Base-by-base conservation (phyloP, 257 asterid genomes). In the Leptodermis oblonga region DNA sequence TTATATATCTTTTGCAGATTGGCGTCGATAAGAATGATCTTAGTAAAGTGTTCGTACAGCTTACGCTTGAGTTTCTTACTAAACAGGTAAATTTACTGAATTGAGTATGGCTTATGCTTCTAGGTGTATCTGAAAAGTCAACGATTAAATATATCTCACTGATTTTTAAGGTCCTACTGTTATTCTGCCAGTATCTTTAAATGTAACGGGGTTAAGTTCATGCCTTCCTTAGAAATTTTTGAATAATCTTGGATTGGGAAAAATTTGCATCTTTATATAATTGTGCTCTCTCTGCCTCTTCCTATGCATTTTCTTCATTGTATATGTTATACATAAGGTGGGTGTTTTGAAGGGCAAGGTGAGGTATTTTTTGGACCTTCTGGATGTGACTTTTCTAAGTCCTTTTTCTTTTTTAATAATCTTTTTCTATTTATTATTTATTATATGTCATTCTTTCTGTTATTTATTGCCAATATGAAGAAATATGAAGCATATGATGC, bases 401-500 rank as follows among this genome's bases (percentile, higher is more conserved):
- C 25, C 3, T 55, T 55, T 14, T 31, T n/a, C n/a, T 26, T 3
- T 36, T 7, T 10, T 34, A 8, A 9, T 45, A 34, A n/a, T n/a
- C n/a, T n/a, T n/a, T n/a, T n/a, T 65, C 13, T 48, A 23, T 15
- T 41, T 45, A 43, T 13, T 9, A 52, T 12, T 10, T 25, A 54
- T 65, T 26, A 4, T 43, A 23, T 13, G n/a, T 48, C 43, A 14
- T 48, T 46, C 20, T 60, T 14, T 36, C 10, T 70, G 34, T 15
- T 10, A 2, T 42, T 22, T 53, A 12, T 63, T 46, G 31, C 18
- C 34, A 39, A 39, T 17, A 20, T 80, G 84, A 88, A 93, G 99
- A 93, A 88, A 75, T 93, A 82, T 53, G 99, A 93, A 84, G 99
- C 96, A 39, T 90, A 86, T 70, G 81, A 93, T 78, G 76, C 77